phyloP scores from a whole-genome alignment of 139 green algal species.

The Coelastrella sp. region DNA sequence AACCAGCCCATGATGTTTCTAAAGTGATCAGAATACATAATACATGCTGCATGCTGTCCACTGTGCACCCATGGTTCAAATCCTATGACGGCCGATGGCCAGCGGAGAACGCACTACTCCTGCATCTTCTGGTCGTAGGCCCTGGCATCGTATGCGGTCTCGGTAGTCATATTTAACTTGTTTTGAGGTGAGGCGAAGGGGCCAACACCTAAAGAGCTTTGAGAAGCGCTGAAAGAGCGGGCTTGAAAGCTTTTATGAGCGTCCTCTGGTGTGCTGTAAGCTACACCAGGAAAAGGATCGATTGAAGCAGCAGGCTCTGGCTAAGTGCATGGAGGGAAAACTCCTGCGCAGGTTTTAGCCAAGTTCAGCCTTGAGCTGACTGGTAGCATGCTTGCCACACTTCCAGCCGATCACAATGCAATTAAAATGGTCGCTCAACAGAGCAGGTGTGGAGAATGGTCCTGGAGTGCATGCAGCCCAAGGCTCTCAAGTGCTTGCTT shows the following conservation, averaged over 20 bases:
- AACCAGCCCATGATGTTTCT: no score
- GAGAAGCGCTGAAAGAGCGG: neutral
- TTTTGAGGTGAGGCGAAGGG: slow-evolving; percentile 1
- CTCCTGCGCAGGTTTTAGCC: neutral
- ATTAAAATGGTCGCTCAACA: no score
- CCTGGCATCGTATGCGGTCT: slow-evolving; percentile 58
- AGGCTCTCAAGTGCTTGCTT: no score
- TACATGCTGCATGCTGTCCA: neutral
- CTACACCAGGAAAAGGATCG: slow-evolving; percentile 44
- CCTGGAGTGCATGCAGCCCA: no score
- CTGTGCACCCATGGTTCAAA: neutral
- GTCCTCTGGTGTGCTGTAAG: slow-evolving; percentile 36
- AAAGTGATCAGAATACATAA: neutral
- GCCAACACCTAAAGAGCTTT: slow-evolving; percentile 6
- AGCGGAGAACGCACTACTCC: slow-evolving; percentile 60
- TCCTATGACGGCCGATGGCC: neutral
- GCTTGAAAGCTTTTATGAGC: slow-evolving; percentile 24
- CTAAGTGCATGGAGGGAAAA: neutral
- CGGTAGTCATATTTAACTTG: slow-evolving; percentile 47
- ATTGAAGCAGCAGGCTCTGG: neutral
- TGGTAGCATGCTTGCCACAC: no score
- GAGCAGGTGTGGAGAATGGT: no score
- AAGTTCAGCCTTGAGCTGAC: neutral
- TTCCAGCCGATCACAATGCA: no score
- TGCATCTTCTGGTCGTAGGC: slow-evolving; percentile 70